Conservation (phyloP, 192 early-diverging fungal genomes). For the Rhizophagus clarus region DNA sequence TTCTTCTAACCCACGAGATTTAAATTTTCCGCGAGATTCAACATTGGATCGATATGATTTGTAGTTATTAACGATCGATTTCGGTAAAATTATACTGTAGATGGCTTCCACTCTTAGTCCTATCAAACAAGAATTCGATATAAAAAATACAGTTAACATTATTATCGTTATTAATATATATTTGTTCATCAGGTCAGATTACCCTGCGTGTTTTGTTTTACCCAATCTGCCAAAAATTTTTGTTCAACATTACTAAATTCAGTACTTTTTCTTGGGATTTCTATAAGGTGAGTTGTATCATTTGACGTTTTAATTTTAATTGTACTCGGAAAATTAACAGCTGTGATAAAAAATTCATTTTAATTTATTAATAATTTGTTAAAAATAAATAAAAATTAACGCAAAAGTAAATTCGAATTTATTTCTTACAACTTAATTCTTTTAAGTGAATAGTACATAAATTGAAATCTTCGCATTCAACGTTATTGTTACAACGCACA, state of each 20-base stretch:
- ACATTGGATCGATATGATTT: background rate
- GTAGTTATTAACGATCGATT: background rate
- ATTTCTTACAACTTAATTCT: background rate
- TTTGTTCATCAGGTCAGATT: background rate
- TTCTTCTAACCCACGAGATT: background rate
- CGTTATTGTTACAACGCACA: background rate
- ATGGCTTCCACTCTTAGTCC: conserved; percentile 17
- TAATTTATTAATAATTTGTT: background rate
- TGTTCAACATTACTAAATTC: background rate
- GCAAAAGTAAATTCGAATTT: background rate
- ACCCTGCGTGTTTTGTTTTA: conserved; percentile 10
- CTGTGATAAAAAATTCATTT: background rate
- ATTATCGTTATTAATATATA: no score
- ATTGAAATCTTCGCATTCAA: background rate
- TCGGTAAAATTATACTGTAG: conserved; percentile 1
- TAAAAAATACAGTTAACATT: background rate
- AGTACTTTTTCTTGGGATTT: background rate
- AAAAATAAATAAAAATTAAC: background rate
- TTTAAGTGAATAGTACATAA: background rate
- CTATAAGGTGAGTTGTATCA: background rate
- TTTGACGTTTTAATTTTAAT: background rate
- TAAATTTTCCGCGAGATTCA: conserved; percentile 2
- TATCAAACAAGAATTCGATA: background rate
- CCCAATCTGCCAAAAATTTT: conserved; percentile 24
- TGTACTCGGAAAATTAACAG: background rate